Conservation (phyloP, 768 basidiomycete species). For the Suillus discolor region DNA sequence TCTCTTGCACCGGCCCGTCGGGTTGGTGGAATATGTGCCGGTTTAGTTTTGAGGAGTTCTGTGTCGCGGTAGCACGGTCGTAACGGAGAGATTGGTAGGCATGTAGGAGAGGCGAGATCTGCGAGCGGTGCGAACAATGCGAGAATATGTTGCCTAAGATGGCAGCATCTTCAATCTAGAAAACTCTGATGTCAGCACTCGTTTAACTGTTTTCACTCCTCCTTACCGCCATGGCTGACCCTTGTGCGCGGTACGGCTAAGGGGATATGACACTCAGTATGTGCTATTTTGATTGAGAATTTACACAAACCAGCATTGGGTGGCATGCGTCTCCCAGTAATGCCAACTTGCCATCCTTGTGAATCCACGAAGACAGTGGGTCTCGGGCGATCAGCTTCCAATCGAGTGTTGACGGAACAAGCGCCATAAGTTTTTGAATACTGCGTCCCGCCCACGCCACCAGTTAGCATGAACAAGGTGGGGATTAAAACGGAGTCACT, state of each 20-base stretch:
- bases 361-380: constrained; percentile 52
- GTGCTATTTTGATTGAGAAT: not conserved
- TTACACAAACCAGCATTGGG: constrained; percentile 47
- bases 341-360: constrained; percentile 42
- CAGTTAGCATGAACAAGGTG: not conserved
- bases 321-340: constrained; percentile 60
- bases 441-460: constrained; percentile 24
- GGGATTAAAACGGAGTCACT: constrained; percentile 9
- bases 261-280: not conserved
- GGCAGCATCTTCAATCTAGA: constrained; percentile 37
- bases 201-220: not conserved
- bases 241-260: constrained; percentile 58
- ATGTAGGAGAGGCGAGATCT: constrained; percentile 48
- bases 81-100: constrained; percentile 58
- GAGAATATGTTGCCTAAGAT: constrained; percentile 55
- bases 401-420: constrained; percentile 46
- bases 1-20: constrained; percentile 55
- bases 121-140: constrained; percentile 41
- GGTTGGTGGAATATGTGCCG: constrained; percentile 56
- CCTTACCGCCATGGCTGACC: constrained; percentile 55
- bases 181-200: constrained; percentile 12
- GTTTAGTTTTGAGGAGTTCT: constrained; percentile 51
- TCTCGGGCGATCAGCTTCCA: constrained; percentile 52
- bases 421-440: constrained; percentile 45
- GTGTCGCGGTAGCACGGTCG: constrained; percentile 50